Evolutionary conservation across 2,329 filamentous ascomycete genomes (phyloP).

Genomic region (Aspergillaceae sp.): DNA sequence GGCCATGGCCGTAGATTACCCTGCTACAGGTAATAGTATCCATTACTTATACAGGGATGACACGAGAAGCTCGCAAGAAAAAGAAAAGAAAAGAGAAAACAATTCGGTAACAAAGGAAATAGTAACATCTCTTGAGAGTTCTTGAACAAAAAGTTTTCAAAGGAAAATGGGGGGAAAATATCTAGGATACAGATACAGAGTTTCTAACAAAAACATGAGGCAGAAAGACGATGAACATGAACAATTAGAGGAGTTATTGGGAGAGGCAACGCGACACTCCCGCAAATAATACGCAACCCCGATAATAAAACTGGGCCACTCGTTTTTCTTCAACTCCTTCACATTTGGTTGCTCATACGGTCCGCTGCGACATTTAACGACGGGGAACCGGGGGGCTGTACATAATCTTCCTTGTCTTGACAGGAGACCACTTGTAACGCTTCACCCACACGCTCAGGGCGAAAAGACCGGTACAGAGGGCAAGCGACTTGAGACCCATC

Average conservation of each 20-base stretch:
- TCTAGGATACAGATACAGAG: slow-evolving; percentile 38
- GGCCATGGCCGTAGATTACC: no score
- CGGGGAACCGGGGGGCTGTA: slow-evolving; percentile 63
- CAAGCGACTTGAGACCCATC: slow-evolving; percentile 96
- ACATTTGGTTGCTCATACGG: slow-evolving; percentile 24
- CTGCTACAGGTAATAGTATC: no score
- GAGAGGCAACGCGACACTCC: slow-evolving; percentile 17
- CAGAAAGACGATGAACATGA: slow-evolving; percentile 21
- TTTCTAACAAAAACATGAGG: slow-evolving; percentile 30
- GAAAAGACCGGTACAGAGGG: slow-evolving; percentile 68
- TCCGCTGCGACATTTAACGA: slow-evolving; percentile 23
- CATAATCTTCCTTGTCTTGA: slow-evolving; percentile 91
- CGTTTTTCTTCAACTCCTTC: slow-evolving; percentile 14
- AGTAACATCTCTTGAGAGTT: slow-evolving; percentile 26
- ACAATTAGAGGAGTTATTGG: slow-evolving; percentile 16
- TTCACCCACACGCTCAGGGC: slow-evolving; percentile 94
- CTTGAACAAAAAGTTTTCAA: slow-evolving; percentile 30
- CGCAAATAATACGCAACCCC: slow-evolving; percentile 14
- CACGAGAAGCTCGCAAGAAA: background rate
- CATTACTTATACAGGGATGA: background rate
- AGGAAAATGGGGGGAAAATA: slow-evolving; percentile 24
- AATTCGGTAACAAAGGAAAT: slow-evolving; percentile 27
- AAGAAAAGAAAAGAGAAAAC: background rate
- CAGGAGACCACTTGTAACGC: slow-evolving; percentile 96
- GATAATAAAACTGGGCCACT: no score